Percentiles rank a stretch among this genome's conserved stretches.
These are phyloP conservation scores for Hymenoscyphus occultus DNA, from an alignment of 2,329 filamentous ascomycete species.

Conservation along the genomic window DNA sequence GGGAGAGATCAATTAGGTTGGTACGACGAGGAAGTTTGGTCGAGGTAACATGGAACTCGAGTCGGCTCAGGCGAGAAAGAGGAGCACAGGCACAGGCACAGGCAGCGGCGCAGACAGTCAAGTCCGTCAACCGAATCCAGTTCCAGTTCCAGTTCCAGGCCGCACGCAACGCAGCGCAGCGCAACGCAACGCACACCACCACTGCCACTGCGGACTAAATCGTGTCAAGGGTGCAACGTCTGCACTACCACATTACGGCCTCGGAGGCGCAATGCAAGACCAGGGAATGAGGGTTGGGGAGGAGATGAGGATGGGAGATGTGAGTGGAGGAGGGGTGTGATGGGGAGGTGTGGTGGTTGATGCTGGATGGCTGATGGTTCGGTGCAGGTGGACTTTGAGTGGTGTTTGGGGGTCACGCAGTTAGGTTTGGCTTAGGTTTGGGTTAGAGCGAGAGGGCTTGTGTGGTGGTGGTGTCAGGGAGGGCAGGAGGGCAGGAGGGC, in stretches of 20 bases:
- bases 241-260: slow-evolving; percentile 18
- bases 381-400: no score
- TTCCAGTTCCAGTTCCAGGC: slow-evolving; percentile 1
- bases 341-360: background rate
- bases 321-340: background rate
- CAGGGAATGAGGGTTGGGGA: background rate
- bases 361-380: no score
- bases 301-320: background rate
- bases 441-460: background rate
- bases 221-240: slow-evolving; percentile 12
- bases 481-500: no score
- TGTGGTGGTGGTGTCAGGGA: background rate
- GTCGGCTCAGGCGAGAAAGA: slow-evolving; percentile 15
- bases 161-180: background rate
- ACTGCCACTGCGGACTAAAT: no score
- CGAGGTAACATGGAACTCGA: slow-evolving; percentile 19
- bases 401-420: no score
- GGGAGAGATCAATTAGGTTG: slow-evolving; percentile 17
- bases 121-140: slow-evolving; percentile 6
- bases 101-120: background rate
- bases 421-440: background rate
- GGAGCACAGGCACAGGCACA: slow-evolving; percentile 11
- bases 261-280: background rate
- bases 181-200: no score
- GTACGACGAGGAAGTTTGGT: slow-evolving; percentile 12